Percentiles rank a stretch among this genome's conserved stretches.
phyloP scores from a whole-genome alignment of 2,329 filamentous ascomycete species.

The Herpomyces periplanetae region DNA sequence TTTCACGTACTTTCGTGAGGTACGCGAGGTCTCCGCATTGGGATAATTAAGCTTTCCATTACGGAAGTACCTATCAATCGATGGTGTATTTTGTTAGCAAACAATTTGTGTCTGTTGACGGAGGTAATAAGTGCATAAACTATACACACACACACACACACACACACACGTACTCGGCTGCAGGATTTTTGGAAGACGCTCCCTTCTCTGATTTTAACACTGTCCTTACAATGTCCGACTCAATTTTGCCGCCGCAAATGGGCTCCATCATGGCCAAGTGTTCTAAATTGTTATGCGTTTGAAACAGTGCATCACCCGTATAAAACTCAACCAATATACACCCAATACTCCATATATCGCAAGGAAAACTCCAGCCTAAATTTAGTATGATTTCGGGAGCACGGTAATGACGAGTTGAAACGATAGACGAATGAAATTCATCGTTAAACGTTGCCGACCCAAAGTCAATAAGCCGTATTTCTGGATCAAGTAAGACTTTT shows the following conservation, averaged over 20 bases:
- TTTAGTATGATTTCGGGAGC: constrained; percentile 26
- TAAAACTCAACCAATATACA: constrained; percentile 27
- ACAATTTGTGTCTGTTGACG: constrained; percentile 6
- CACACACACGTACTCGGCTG: constrained; percentile 16
- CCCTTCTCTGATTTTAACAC: constrained; percentile 15
- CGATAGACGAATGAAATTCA: constrained; percentile 25
- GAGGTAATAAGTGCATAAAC: constrained; percentile 1
- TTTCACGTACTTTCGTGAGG: constrained; percentile 22
- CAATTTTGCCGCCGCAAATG: constrained; percentile 18
- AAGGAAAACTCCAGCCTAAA: constrained; percentile 24
- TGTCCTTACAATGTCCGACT: constrained; percentile 16
- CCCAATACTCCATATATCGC: constrained; percentile 27
- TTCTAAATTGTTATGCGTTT: constrained; percentile 25
- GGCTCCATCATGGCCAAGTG: constrained; percentile 29
- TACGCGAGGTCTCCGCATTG: constrained; percentile 18
- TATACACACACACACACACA: not conserved
- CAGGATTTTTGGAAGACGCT: constrained; percentile 17
- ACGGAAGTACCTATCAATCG: constrained; percentile 19
- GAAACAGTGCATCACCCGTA: constrained; percentile 24
- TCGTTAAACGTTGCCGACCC: constrained; percentile 25
- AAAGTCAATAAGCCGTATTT: constrained; percentile 25
- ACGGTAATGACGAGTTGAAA: constrained; percentile 23
- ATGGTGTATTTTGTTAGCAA: too few relatives aligned
- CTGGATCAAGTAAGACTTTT: constrained; percentile 20
- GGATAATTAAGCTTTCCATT: constrained; percentile 18